A percentile compares a stretch with the other conserved stretches of the same genome.
phyloP scores from a whole-genome alignment of 768 basidiomycete genomes.

The Lepiota subincarnata region DNA sequence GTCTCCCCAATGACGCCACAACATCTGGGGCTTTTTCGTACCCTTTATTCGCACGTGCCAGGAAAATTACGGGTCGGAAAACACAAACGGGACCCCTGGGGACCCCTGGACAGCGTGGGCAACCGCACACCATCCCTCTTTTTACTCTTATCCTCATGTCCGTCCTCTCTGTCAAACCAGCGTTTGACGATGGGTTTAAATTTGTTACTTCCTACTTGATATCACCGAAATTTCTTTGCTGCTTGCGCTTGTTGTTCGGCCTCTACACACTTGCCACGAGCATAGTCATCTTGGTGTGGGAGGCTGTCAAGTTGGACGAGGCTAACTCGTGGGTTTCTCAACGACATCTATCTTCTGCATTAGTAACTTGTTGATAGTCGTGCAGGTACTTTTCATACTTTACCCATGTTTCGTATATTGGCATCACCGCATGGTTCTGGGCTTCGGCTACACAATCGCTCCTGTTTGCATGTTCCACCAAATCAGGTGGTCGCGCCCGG shows the following conservation, averaged over 20 bases:
- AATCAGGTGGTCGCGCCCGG: not conserved
- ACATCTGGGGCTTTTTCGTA: no score
- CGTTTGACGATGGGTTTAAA: conserved; percentile 11
- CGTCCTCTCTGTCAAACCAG: not conserved
- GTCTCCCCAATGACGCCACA: no score
- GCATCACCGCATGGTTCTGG: conserved; percentile 13
- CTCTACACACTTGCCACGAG: conserved; percentile 6
- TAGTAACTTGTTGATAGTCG: not conserved
- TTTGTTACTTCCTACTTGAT: conserved; percentile 14
- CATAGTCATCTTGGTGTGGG: conserved; percentile 7
- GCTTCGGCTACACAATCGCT: conserved; percentile 14
- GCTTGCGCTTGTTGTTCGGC: conserved; percentile 9
- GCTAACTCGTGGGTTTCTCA: conserved; percentile 10
- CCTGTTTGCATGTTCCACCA: conserved; percentile 1
- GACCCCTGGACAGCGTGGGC: no score
- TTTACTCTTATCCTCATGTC: no score
- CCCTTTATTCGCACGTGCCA: no score
- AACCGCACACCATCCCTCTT: no score
- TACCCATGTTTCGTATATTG: conserved; percentile 14
- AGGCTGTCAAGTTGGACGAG: not conserved
- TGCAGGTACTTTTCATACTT: conserved; percentile 16
- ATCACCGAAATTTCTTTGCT: conserved; percentile 7
- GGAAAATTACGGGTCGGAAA: no score
- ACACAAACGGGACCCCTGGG: no score
- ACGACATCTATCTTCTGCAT: not conserved